Evolutionary conservation across 768 basidiomycete species (phyloP).

Genomic region (Hericium erinaceus): DNA sequence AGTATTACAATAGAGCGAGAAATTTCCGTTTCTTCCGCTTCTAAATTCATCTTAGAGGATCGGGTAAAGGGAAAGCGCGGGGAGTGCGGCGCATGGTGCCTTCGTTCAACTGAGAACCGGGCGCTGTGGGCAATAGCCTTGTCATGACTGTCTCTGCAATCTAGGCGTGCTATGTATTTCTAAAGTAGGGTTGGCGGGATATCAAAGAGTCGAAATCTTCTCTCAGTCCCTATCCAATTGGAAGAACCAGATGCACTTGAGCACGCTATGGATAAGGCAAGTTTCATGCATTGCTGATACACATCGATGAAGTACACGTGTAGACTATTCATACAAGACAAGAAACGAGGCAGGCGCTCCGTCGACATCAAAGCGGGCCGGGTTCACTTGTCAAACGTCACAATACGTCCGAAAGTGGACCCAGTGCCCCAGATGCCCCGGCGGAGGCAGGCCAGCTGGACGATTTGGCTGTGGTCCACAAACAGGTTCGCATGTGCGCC

Average conservation of each 20-base stretch:
- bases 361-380: background rate
- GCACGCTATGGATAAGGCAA: background rate
- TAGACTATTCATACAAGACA: background rate
- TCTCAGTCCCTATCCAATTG: background rate
- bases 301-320: background rate
- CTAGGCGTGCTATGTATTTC: background rate
- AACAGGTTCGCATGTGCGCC: slow-evolving; percentile 34
- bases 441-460: slow-evolving; percentile 34
- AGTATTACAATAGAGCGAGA: background rate
- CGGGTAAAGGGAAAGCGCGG: background rate
- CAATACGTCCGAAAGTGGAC: slow-evolving; percentile 32
- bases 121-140: too few species aligned
- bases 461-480: slow-evolving; percentile 35
- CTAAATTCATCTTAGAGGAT: slow-evolving; percentile 1
- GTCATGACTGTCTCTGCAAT: too few species aligned
- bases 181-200: background rate
- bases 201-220: background rate
- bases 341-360: background rate
- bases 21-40: slow-evolving; percentile 17
- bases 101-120: background rate
- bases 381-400: slow-evolving; percentile 25
- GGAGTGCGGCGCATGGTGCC: background rate
- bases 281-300: background rate
- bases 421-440: slow-evolving; percentile 38
- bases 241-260: too few species aligned